These are phyloP conservation scores for Cytospora mali DNA, from an alignment of 2,329 filamentous ascomycete genomes.

Conservation along the genomic window DNA sequence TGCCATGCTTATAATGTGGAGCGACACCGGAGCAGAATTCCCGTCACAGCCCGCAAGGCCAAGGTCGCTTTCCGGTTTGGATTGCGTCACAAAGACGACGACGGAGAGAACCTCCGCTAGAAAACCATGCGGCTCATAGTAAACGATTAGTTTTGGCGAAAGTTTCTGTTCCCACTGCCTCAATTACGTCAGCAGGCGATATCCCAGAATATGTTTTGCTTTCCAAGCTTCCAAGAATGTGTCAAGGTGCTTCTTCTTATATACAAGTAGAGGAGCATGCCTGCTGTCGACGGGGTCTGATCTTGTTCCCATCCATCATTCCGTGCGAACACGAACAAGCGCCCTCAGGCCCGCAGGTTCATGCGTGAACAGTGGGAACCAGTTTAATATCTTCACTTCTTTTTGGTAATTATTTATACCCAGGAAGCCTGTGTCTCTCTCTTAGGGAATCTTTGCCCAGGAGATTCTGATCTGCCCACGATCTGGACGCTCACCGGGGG, in stretches of 20 bases:
- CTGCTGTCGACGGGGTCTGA: background rate
- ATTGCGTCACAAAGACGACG: background rate
- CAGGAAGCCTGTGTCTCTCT: background rate
- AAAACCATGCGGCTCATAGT: background rate
- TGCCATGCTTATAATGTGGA: constrained; percentile 16
- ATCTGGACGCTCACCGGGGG: background rate
- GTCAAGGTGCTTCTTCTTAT: background rate
- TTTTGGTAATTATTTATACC: background rate
- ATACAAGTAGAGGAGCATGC: background rate
- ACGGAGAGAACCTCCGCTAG: background rate
- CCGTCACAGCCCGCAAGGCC: background rate
- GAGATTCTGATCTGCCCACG: background rate
- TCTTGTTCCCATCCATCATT: background rate
- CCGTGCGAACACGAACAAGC: background rate
- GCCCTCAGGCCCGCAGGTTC: background rate
- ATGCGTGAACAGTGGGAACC: background rate
- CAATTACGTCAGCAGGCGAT: background rate
- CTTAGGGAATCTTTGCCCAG: background rate
- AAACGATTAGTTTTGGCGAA: background rate
- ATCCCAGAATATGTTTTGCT: background rate
- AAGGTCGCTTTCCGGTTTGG: background rate
- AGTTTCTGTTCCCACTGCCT: background rate
- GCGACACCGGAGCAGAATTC: background rate
- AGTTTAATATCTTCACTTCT: background rate
- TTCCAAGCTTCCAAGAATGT: background rate